Conservation (phyloP, 2,329 filamentous ascomycete genomes). For the Alternaria novae-zelandiae region DNA sequence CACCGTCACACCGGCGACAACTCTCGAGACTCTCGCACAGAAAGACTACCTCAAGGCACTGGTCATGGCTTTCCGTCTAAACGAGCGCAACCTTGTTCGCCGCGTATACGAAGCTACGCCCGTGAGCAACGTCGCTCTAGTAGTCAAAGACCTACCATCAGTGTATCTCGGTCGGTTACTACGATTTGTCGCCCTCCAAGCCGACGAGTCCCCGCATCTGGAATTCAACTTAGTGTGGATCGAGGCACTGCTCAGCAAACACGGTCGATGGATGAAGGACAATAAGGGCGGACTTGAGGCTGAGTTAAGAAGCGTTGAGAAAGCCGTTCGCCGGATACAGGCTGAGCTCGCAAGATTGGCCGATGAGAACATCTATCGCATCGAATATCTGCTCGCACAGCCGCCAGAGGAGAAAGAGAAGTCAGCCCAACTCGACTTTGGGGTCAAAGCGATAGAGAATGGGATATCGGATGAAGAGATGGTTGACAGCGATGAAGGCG, state of each 20-base stretch:
- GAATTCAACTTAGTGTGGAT: constrained; percentile 97
- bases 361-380: constrained; percentile 86
- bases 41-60: constrained; percentile 88
- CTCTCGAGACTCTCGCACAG: constrained; percentile 71
- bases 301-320: constrained; percentile 81
- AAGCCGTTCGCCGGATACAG: constrained; percentile 79
- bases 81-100: constrained; percentile 80
- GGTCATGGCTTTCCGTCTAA: constrained; percentile 96
- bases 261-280: constrained; percentile 84
- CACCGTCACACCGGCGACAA: constrained; percentile 82
- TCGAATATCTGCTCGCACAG: constrained; percentile 77
- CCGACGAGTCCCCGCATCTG: constrained; percentile 88
- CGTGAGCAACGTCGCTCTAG: constrained; percentile 73
- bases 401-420: constrained; percentile 47
- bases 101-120: constrained; percentile 87
- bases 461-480: constrained; percentile 47
- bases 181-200: constrained; percentile 84
- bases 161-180: constrained; percentile 87
- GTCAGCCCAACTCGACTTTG: constrained; percentile 37
- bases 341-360: constrained; percentile 82
- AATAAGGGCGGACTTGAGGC: constrained; percentile 80
- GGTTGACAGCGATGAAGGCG: constrained; percentile 35
- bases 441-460: constrained; percentile 37
- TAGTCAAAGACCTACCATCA: constrained; percentile 78
- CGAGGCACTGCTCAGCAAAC: constrained; percentile 77